Evolutionary conservation across 148 eudicot genomes (phyloP).

Genomic region (Tetragonia tetragonoides): DNA sequence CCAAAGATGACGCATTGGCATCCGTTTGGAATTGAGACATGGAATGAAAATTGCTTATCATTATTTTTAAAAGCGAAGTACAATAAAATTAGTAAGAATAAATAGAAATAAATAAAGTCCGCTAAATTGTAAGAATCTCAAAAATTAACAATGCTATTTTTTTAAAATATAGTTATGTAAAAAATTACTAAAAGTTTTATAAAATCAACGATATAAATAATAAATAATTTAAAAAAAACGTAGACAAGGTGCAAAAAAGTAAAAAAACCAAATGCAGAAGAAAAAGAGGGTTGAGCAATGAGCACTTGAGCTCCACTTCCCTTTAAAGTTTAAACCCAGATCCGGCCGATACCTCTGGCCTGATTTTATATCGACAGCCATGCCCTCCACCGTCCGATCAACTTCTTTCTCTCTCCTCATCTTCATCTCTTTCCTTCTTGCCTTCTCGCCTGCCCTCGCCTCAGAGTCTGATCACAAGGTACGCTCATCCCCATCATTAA

Average conservation of each 20-base stretch:
- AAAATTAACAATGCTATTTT: too few species aligned
- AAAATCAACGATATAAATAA: too few species aligned
- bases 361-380: slow-evolving; percentile 22
- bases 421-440: slow-evolving; percentile 31
- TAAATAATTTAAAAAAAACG: too few species aligned
- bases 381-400: slow-evolving; percentile 45
- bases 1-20: too few species aligned
- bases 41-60: too few species aligned
- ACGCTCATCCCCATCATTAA: neutral
- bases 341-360: slow-evolving; percentile 20
- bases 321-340: neutral
- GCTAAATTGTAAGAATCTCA: too few species aligned
- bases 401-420: slow-evolving; percentile 11
- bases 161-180: too few species aligned
- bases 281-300: neutral
- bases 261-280: neutral
- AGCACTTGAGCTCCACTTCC: neutral
- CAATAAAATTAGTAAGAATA: too few species aligned
- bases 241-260: neutral
- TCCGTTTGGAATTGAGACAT: too few species aligned
- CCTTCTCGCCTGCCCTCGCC: slow-evolving; percentile 44
- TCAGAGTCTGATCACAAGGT: slow-evolving; percentile 84
- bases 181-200: too few species aligned
- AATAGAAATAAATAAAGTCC: too few species aligned
- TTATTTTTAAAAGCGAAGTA: too few species aligned